Conservation (phyloP, 257 asterid species). For the Capsicum rhomboideum region DNA sequence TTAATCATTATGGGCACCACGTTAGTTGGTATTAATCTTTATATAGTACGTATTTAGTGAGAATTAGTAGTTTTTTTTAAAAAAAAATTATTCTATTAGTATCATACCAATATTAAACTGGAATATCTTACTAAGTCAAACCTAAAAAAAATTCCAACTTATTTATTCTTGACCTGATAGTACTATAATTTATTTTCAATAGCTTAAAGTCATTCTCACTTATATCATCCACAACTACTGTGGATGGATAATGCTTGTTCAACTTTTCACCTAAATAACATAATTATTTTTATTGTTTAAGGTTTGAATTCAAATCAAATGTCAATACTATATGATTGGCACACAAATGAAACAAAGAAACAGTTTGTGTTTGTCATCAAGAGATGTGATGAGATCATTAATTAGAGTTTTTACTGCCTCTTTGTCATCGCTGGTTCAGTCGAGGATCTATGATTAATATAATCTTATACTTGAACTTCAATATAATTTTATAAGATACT, state of each 20-base stretch:
- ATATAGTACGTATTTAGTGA: not conserved
- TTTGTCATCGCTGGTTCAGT: too few relatives aligned
- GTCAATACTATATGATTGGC: not conserved
- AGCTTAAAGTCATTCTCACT: not conserved
- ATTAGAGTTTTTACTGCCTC: too few relatives aligned
- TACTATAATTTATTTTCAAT: not conserved
- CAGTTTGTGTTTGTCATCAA: not conserved
- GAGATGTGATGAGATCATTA: too few relatives aligned
- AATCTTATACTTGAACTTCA: too few relatives aligned
- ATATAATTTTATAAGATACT: too few relatives aligned
- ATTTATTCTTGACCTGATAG: not conserved
- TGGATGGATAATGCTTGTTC: not conserved
- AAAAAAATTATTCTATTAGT: not conserved
- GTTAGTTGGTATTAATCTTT: not conserved
- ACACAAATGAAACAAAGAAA: too few relatives aligned
- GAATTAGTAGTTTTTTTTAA: not conserved
- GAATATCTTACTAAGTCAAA: not conserved
- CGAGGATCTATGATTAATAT: too few relatives aligned
- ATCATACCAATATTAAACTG: not conserved
- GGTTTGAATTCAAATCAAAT: not conserved
- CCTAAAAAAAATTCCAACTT: not conserved
- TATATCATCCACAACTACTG: not conserved
- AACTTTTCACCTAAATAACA: too few relatives aligned
- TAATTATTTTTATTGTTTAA: too few relatives aligned
- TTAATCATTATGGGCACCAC: not conserved